Evolutionary conservation across 164 flowering plant genomes (phyloP), one percentile per base, ranked within the genome.

Genomic region (Tetracentron sinense): DNA sequence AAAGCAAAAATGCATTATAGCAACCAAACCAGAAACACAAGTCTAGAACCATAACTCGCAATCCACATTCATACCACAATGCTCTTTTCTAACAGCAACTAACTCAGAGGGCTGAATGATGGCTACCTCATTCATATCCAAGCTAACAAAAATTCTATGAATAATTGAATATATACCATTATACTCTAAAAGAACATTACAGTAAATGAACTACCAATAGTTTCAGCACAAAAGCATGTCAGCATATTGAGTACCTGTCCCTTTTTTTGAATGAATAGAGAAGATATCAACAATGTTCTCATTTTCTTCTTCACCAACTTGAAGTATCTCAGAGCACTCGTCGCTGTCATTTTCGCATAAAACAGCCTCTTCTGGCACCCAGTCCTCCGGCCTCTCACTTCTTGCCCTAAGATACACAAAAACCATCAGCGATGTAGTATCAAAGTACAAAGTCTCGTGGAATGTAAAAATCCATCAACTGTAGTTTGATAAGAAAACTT

Each of bases 381-480:
- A 90, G 6, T 93, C 96, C 62, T 74, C 85, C 23, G 97, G 97
- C 70, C 97, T 87, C 65, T 87, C 87, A 58, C 63, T 38, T 77
- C 88, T 79, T 67, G 64, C 63, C 42, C 96, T 79, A 64, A 52
- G 44, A 63, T 29, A 64, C 35, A 54, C 28, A 63, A 62, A 54
- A 52, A 54, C 26, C 31, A 63, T 58, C 20, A 51, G 62, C 27
- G 55, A 26, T 20, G 25, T 35, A 66, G 62, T 16, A 42, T 29
- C 7, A 14, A 60, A 48, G 30, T 22, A 52, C 48, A 30, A 49
- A 16, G 28, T 31, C 33, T 14, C 20, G 8, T 60, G 31, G 21
- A 65, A 47, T 46, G 50, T 28, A 52, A 25, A 48, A 48, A 2
- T 44, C 42, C 30, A 44, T 54, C 30, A 38, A 20, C 31, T 33